These are phyloP conservation scores for Euphorbia pulcherrima DNA, from an alignment of 345 rosid species.

Conservation along the genomic window DNA sequence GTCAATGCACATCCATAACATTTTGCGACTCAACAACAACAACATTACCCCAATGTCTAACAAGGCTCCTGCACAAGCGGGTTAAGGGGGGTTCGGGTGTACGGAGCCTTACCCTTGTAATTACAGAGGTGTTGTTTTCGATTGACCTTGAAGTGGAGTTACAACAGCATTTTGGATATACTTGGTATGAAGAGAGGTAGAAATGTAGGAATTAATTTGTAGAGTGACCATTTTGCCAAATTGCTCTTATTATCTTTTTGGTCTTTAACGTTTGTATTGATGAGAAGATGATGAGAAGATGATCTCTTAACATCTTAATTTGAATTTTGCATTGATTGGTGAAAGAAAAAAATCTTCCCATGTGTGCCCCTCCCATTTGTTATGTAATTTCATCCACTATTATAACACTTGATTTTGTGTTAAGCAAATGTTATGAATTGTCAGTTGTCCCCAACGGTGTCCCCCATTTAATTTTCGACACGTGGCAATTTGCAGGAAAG, in stretches of 20 bases:
- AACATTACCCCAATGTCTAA: too few relatives aligned
- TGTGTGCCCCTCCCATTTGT: background rate
- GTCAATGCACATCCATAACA: background rate
- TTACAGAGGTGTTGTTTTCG: too few relatives aligned
- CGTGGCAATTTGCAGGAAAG: too few relatives aligned
- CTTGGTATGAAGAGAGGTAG: background rate
- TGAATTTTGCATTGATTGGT: background rate
- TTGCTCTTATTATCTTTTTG: background rate
- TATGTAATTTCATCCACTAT: background rate
- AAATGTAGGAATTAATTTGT: background rate
- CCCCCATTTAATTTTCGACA: too few relatives aligned
- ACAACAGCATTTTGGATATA: background rate
- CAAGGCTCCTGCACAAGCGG: too few relatives aligned
- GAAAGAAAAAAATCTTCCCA: background rate
- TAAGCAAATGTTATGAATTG: background rate
- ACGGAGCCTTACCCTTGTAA: too few relatives aligned
- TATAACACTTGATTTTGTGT: background rate
- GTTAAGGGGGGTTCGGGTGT: too few relatives aligned
- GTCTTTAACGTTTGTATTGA: constrained; percentile 1
- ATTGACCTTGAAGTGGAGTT: too few relatives aligned
- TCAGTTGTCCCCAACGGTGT: too few relatives aligned
- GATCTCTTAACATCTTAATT: background rate
- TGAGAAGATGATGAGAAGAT: background rate
- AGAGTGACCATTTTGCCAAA: background rate
- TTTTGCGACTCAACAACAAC: background rate